Base-by-base conservation (phyloP, 371 early-diverging fungal genomes). In the Fennellomyces sp. region DNA sequence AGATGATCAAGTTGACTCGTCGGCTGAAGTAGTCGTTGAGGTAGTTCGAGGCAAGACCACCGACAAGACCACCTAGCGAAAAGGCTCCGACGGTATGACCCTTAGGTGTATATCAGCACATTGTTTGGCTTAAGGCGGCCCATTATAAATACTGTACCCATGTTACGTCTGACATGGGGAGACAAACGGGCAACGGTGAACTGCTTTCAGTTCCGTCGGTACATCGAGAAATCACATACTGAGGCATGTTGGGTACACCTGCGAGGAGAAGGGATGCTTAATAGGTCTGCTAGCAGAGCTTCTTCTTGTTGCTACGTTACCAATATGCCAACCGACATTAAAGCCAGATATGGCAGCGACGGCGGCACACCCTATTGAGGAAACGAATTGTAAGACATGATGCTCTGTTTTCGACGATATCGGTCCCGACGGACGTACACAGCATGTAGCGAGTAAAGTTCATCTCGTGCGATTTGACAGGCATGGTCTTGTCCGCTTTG, bases 171-270 rank as follows among this genome's bases (percentile, higher is more conserved):
- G 56, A 50, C 79, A 78, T 78, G 6, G 79, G 79, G 13, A 78
- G 52, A 64, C 79, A 78, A 0, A 69, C 64, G 12, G 76, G 76
- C n/a, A 78, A 63, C 19, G 59, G 39, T 1, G 62, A 57, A 27
- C 30, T 42, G 25, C 60, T 52, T 12, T 51, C 31, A 6, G 63
- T 63, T 7, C 73, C 76, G 12, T 66, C 66, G n/a, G 61, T 38
- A 64, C 79, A 78, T 28, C 56, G 55, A 42, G 69, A 66, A n/a
- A 78, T 78, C 19, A 72, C 66, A 15, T 42, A 58, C 42, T 69
- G 66, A 41, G 79, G 79, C 79, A 78, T 75, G 30, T 78, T 78
- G 4, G 79, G 79, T 1, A 75, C 79, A 69, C 76, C 79, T 73
- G 21, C 6, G 51, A 19, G 8, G 21, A 17, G 25, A 23, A 47